phyloP scores from a whole-genome alignment of 139 green algal genomes.

The Raphidocelis subcapitata region DNA sequence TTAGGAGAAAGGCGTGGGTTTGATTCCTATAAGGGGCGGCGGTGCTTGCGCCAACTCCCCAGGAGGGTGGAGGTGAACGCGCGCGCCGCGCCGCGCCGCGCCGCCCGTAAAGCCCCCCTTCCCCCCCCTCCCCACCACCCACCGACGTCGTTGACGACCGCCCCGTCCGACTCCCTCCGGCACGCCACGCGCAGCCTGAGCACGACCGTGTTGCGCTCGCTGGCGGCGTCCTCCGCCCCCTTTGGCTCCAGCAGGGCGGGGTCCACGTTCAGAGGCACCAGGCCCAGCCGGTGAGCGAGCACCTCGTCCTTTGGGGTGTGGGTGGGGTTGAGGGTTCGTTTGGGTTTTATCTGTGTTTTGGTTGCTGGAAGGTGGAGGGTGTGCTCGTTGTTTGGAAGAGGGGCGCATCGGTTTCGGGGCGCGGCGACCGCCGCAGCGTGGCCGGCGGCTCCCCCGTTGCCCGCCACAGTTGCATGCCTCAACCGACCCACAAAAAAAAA shows the following conservation, averaged over 20 bases:
- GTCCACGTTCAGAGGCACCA: conserved; percentile 87
- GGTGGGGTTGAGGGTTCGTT: neutral
- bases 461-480: too few species aligned
- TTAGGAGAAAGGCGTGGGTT: too few species aligned
- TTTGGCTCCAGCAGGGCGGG: conserved; percentile 72
- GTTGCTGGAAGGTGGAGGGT: neutral
- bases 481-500: neutral
- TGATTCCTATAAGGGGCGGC: too few species aligned
- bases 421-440: too few species aligned
- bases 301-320: conserved; percentile 90
- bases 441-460: too few species aligned
- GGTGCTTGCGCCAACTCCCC: too few species aligned
- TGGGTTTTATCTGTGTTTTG: neutral
- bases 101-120: neutral
- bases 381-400: neutral
- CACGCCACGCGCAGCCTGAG: conserved; percentile 63
- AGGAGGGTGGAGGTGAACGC: too few species aligned
- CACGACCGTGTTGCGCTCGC: conserved; percentile 68
- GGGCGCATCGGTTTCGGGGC: too few species aligned
- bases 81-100: conserved; percentile 13
- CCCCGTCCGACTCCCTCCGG: conserved; percentile 16
- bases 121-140: neutral
- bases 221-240: conserved; percentile 36
- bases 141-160: conserved; percentile 5
- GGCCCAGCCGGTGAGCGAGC: conserved; percentile 88